These are phyloP conservation scores for Bimuria novae-zelandiae DNA, from an alignment of 2,329 filamentous ascomycete species.

Conservation along the genomic window DNA sequence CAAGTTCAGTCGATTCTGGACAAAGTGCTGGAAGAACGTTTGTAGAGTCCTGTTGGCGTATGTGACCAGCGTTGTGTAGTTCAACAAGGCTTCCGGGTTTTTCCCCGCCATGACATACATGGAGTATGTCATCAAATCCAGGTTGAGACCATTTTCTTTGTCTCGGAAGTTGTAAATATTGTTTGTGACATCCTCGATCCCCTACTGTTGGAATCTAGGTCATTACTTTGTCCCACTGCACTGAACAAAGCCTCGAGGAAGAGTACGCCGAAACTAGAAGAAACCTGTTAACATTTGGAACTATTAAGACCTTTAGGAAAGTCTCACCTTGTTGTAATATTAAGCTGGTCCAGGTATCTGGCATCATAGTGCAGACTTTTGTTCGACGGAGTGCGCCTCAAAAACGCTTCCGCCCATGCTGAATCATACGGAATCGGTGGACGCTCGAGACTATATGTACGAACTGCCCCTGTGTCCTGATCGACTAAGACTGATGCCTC, in stretches of 20 bases:
- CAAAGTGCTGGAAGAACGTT: slow-evolving; percentile 27
- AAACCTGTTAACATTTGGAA: neutral
- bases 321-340: slow-evolving; percentile 11
- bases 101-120: slow-evolving; percentile 33
- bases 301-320: too few species aligned
- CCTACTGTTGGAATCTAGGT: neutral
- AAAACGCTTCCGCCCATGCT: slow-evolving; percentile 18
- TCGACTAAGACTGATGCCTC: slow-evolving; percentile 18
- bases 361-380: neutral
- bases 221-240: too few species aligned
- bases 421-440: neutral
- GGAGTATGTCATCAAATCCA: slow-evolving; percentile 38
- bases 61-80: slow-evolving; percentile 11
- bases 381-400: slow-evolving; percentile 6
- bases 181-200: slow-evolving; percentile 19
- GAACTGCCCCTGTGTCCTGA: slow-evolving; percentile 4
- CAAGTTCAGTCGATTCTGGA: slow-evolving; percentile 14
- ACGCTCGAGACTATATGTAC: slow-evolving; percentile 12
- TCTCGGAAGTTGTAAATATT: slow-evolving; percentile 34
- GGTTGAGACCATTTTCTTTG: slow-evolving; percentile 24
- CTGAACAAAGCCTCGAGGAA: slow-evolving; percentile 19
- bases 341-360: slow-evolving; percentile 8
- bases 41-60: slow-evolving; percentile 29
- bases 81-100: slow-evolving; percentile 21
- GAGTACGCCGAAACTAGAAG: slow-evolving; percentile 10